Evolutionary conservation across 2,329 filamentous ascomycete species (phyloP), one percentile per base, ranked within the genome.

Genomic region (Aspergillus fumigatus): DNA sequence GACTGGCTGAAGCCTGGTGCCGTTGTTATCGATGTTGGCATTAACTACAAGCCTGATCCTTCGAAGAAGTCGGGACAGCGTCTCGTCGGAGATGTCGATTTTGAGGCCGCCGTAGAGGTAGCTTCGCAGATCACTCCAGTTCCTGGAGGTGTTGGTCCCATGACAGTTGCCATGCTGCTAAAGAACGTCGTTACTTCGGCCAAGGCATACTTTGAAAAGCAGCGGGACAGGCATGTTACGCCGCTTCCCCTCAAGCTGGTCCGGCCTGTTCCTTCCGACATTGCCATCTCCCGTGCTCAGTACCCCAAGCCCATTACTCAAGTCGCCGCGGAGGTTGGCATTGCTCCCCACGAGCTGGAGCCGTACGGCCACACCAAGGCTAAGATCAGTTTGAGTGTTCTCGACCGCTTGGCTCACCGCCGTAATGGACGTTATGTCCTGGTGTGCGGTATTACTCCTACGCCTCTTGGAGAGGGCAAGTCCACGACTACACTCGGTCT

Each of bases 141-240:
- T 2, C 94, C 94, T 1, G 94, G 94, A 56, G 94, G 94, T 74
- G 94, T 99, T 57, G 94, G 94, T 0, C 94, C 94, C 51, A 99
- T 99, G 94, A 99, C 94, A 3, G 92, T 99, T 61, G 94, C 94
- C 58, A 99, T 99, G 94, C 82, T 99, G 50, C 80, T 99, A 67
- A 90, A 96, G 75, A 99, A 99, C 70, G 92, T 97, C 8, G 88
- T 97, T 54, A 88, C 93, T 65, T 88, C 93, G 35, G 88, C 94
- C 38, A 88, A 87, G 50, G 79, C 84, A 56, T 92, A 90, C 70
- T 94, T 94, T 62, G 90, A 94, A 62, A 84, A 84, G 59, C 88
- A 95, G 73, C 95, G 90, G 77, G 81, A 87, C 60, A 85, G 94
- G 57, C 86, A 84, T 64, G 89, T 95, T 60, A 83, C 85, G 5